phyloP scores from a whole-genome alignment of 169 alveolate genomes.

The Amoebophrya sp. region DNA sequence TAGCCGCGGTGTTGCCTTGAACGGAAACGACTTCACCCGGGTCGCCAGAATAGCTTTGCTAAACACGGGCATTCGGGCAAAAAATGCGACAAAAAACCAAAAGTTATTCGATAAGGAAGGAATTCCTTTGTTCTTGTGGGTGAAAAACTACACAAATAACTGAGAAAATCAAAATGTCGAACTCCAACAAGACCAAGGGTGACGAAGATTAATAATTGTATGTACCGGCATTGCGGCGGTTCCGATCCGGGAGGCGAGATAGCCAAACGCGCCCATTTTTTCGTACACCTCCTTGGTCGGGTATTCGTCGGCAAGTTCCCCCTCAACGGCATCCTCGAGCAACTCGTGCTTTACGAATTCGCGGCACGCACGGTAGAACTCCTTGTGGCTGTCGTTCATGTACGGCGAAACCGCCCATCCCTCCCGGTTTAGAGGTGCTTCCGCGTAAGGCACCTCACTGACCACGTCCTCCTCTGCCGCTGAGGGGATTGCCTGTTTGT shows the following conservation, averaged over 20 bases:
- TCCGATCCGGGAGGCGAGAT: neutral
- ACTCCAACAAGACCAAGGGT: too few relatives aligned
- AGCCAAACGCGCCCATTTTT: neutral
- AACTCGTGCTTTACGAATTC: neutral
- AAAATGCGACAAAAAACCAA: too few relatives aligned
- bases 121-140: too few relatives aligned
- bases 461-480: neutral
- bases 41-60: too few relatives aligned
- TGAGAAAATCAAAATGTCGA: too few relatives aligned
- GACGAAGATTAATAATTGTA: too few relatives aligned
- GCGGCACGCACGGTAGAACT: neutral
- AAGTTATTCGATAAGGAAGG: too few relatives aligned
- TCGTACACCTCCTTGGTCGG: conserved; percentile 14
- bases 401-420: neutral
- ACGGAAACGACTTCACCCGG: too few relatives aligned
- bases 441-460: neutral
- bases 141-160: too few relatives aligned
- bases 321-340: neutral
- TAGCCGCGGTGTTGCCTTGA: too few relatives aligned
- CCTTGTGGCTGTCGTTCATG: neutral
- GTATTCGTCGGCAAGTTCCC: neutral
- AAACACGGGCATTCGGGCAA: too few relatives aligned
- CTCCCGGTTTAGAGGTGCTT: neutral
- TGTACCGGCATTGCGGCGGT: neutral
- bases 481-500: too few relatives aligned